These are phyloP conservation scores for Coccomyxa sp. DNA, from an alignment of 139 green algal species.

Conservation along the genomic window DNA sequence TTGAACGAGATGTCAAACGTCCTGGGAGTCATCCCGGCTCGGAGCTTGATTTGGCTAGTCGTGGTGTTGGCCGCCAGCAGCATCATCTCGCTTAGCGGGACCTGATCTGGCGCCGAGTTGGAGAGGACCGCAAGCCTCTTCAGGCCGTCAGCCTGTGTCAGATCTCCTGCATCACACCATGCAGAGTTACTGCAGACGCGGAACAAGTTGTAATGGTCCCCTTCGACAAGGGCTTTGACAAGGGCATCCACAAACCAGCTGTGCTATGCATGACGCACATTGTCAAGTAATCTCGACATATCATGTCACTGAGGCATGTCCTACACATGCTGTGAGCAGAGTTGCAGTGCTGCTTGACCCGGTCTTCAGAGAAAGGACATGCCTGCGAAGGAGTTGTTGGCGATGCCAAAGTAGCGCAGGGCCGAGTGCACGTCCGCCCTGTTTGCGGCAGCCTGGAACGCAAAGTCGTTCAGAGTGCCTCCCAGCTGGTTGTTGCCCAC, in stretches of 20 bases:
- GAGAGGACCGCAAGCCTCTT: not conserved
- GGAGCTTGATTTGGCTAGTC: not conserved
- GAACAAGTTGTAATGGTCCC: not conserved
- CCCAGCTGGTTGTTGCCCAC: not conserved
- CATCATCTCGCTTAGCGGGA: not conserved
- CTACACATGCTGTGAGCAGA: no score
- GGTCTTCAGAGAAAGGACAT: no score
- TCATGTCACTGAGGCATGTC: no score
- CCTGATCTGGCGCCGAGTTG: not conserved
- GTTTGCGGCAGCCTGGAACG: not conserved
- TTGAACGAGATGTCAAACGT: not conserved
- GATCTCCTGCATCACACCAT: not conserved
- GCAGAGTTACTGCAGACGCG: not conserved
- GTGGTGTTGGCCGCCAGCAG: not conserved
- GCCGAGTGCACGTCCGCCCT: not conserved
- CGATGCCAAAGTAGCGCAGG: conserved; percentile 2
- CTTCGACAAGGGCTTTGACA: not conserved
- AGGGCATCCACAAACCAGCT: not conserved
- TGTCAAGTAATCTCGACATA: no score
- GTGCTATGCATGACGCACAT: not conserved
- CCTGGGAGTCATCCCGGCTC: not conserved
- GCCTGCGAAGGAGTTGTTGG: conserved; percentile 4
- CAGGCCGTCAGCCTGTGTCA: not conserved
- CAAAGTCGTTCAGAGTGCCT: not conserved
- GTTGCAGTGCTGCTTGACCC: no score